Conservation (phyloP, 2,329 filamentous ascomycete genomes). For the Ceratocystis cubensis region DNA sequence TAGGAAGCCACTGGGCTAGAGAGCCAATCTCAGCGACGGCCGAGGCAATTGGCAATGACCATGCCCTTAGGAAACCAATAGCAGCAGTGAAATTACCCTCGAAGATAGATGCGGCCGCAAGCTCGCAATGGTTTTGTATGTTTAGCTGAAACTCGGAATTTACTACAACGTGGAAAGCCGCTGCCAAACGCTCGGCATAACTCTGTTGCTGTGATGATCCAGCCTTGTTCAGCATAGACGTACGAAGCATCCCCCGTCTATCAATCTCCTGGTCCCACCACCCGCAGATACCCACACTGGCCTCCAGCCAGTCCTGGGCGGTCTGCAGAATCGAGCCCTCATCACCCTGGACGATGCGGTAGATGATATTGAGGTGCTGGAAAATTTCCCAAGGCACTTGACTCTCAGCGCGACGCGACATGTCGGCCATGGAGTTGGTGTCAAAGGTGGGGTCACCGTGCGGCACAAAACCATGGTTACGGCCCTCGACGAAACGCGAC, state of each 20-base stretch:
- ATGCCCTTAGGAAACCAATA: slow-evolving; percentile 59
- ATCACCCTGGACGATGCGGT: slow-evolving; percentile 67
- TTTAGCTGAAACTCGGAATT: slow-evolving; percentile 66
- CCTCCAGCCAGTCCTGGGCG: slow-evolving; percentile 86
- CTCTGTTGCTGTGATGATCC: slow-evolving; percentile 33
- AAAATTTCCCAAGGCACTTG: slow-evolving; percentile 84
- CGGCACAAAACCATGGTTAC: slow-evolving; percentile 7
- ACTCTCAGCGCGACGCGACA: slow-evolving; percentile 68
- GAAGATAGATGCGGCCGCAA: slow-evolving; percentile 68
- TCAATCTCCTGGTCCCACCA: slow-evolving; percentile 95
- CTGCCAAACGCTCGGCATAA: slow-evolving; percentile 61
- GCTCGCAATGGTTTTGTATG: slow-evolving; percentile 60
- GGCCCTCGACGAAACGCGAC: slow-evolving; percentile 66
- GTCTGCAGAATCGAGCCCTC: slow-evolving; percentile 61
- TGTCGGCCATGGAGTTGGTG: slow-evolving; percentile 44
- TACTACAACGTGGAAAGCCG: slow-evolving; percentile 57
- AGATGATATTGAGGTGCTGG: slow-evolving; percentile 67
- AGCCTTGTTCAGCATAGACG: slow-evolving; percentile 25
- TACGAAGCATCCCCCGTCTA: slow-evolving; percentile 32
- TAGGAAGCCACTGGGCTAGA: slow-evolving; percentile 70
- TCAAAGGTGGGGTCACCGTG: slow-evolving; percentile 34
- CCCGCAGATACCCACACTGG: slow-evolving; percentile 64
- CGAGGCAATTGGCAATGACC: slow-evolving; percentile 68
- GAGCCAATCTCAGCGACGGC: slow-evolving; percentile 73
- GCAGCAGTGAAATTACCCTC: slow-evolving; percentile 71